Evolutionary conservation across 2,329 filamentous ascomycete genomes (phyloP), one percentile per base, ranked within the genome.

Genomic region (Sclerotiophoma versabilis): DNA sequence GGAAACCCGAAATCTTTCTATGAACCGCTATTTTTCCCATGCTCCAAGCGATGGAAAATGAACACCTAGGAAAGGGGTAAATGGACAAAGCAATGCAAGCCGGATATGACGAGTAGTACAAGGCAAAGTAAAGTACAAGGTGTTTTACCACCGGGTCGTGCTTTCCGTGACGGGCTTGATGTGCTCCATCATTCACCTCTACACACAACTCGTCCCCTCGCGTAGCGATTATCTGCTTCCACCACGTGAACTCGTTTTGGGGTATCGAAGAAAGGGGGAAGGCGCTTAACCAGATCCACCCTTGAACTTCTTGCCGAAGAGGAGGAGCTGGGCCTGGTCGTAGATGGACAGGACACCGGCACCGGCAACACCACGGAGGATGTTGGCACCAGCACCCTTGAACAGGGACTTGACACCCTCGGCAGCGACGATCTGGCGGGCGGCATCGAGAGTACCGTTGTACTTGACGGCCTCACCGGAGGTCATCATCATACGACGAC

Each of bases 401-500:
- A 99, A 99, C 83, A 99, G 93, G 76, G 95, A 99, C 85, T 87
- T 91, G 83, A 96, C 84, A 87, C 95, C 95, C 87, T 98, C 95
- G 84, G 91, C 91, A 84, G 93, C 93, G 77, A 77, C 81, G 79
- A 99, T 99, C 89, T 98, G 92, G 82, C 86, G 86, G 82, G 88
- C 93, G 78, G 95, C 95, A 83, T 99, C 95, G 75, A 98, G 75
- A 71, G 95, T 96, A 80, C 88, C 91, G 82, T 90, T 92, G 92
- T 99, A 99, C 91, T 99, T 99, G 88, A 99, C 95, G 86, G 95
- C 95, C 91, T 88, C 86, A 81, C 86, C 86, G 70, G 86, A 89
- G 76, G 95, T 99, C 95, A 99, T 99, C 95, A 99, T 99, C 95
- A 99, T 99, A 85, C 95, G 95, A 88, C 95, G 93, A 88, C 95